Evolutionary conservation across 139 green algal genomes (phyloP).

Genomic region (Tetraselmis striata): DNA sequence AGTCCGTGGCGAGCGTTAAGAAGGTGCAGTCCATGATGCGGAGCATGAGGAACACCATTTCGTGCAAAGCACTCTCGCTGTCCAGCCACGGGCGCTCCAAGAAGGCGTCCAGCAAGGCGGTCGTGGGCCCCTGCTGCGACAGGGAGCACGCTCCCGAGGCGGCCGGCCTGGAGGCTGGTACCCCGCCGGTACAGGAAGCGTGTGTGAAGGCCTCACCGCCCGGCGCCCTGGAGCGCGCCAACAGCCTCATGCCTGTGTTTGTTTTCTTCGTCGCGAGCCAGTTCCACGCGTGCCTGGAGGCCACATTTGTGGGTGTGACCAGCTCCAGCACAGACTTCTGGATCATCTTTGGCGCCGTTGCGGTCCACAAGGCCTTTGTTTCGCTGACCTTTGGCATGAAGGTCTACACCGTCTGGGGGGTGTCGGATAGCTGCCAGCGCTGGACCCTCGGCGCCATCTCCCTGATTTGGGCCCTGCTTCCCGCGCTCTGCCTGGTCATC

Average conservation of each 20-base stretch:
- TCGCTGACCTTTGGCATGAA: slow-evolving; percentile 23
- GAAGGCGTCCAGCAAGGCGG: slow-evolving; percentile 30
- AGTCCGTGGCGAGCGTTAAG: neutral
- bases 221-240: neutral
- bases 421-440: neutral
- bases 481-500: slow-evolving; percentile 25
- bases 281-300: slow-evolving; percentile 4
- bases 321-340: slow-evolving; percentile 19
- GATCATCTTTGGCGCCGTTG: slow-evolving; percentile 29
- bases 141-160: neutral
- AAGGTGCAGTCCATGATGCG: neutral
- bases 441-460: neutral
- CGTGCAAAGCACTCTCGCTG: neutral
- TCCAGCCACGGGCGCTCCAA: neutral
- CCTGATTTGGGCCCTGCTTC: slow-evolving; percentile 27
- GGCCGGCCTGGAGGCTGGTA: slow-evolving; percentile 34
- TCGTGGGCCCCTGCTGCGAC: neutral
- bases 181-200: too few relatives aligned
- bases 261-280: neutral
- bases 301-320: neutral
- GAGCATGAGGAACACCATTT: too few relatives aligned
- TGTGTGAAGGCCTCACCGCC: neutral
- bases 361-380: slow-evolving; percentile 40
- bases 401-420: neutral
- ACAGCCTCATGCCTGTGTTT: neutral